These are phyloP conservation scores for Aspergillus spinulosporus DNA, from an alignment of 2,329 filamentous ascomycete genomes.

Conservation along the genomic window DNA sequence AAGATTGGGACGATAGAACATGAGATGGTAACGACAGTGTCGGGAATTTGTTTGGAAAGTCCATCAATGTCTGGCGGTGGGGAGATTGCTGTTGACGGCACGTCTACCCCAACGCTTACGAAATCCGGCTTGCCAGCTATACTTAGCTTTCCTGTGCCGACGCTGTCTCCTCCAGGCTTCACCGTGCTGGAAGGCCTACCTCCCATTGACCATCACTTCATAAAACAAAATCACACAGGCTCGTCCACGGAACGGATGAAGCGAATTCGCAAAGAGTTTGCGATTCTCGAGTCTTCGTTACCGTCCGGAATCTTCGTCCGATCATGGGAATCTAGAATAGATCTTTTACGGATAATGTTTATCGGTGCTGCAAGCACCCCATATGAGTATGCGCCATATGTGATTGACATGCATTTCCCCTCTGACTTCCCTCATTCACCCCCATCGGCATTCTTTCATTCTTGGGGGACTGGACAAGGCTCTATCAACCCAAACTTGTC, in stretches of 20 bases:
- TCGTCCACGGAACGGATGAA: slow-evolving; percentile 38
- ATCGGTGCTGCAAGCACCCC: slow-evolving; percentile 61
- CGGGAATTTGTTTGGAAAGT: slow-evolving; percentile 15
- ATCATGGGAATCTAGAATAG: slow-evolving; percentile 60
- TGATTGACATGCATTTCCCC: slow-evolving; percentile 59
- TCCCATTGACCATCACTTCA: slow-evolving; percentile 48
- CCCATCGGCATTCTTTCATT: slow-evolving; percentile 60
- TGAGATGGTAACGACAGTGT: slow-evolving; percentile 1
- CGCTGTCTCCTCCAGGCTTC: slow-evolving; percentile 34
- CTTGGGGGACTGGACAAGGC: slow-evolving; percentile 55
- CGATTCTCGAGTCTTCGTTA: slow-evolving; percentile 56
- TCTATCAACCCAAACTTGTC: slow-evolving; percentile 64
- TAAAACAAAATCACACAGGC: slow-evolving; percentile 27
- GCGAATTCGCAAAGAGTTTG: slow-evolving; percentile 58
- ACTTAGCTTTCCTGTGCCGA: slow-evolving; percentile 8
- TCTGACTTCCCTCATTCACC: slow-evolving; percentile 53
- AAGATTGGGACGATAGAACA: neutral
- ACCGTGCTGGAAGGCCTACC: slow-evolving; percentile 44
- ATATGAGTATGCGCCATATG: slow-evolving; percentile 61
- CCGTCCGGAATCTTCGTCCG: slow-evolving; percentile 59
- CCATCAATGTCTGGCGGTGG: slow-evolving; percentile 5
- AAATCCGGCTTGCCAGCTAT: neutral
- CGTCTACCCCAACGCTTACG: neutral
- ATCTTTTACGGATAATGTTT: slow-evolving; percentile 60
- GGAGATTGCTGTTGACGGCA: slow-evolving; percentile 8